Base-by-base conservation (phyloP, 805 yeast species). In the Kodamaea lidongshanica region DNA sequence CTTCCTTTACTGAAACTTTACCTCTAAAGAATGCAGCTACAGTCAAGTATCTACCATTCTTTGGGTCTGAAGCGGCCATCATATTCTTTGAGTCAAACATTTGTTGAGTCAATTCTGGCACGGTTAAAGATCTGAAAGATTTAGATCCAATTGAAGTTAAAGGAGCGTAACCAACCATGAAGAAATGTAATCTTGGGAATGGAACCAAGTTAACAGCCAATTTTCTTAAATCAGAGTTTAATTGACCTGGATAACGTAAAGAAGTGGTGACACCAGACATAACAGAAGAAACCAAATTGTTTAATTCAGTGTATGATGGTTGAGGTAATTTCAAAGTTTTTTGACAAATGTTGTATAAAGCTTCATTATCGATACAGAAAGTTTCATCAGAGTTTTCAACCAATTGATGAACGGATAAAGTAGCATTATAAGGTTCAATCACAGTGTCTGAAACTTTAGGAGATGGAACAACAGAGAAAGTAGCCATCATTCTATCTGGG, bases 231-330 rank as follows among this genome's bases (percentile, higher is more conserved):
- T 87, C 96, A 15, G 94, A 79, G 67, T 87, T 87, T 56, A 87
- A 75, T 67, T 87, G 95, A 54, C 96, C 95, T 38, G 96, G 96
- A 70, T 79, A 87, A 63, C 96, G 81, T 50, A 87, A 70, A 12
- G 95, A 83, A 12, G 96, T 87, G 32, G 96, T 87, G 35, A 87
- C 88, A 65, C 96, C 96, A 12, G 92, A 79, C 96, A 87, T 87
- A 35, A 87, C 96, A 25, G 86, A 74, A 10, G 94, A 80, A 19
- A 87, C 92, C 55, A 87, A 71, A 46, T 71, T 72, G 65, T 87
- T 87, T 52, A 87, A 71, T 52, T 87, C 89, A 33, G 65, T 68
- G 59, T 84, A 83, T 27, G 76, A 68, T 36, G 96, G 96, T 55
- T 75, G 85, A 20, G 71, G 71, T 49, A 86, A 67, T 62, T 83